phyloP scores from a whole-genome alignment of 106 monocot species.

The Amphibolis antarctica region DNA sequence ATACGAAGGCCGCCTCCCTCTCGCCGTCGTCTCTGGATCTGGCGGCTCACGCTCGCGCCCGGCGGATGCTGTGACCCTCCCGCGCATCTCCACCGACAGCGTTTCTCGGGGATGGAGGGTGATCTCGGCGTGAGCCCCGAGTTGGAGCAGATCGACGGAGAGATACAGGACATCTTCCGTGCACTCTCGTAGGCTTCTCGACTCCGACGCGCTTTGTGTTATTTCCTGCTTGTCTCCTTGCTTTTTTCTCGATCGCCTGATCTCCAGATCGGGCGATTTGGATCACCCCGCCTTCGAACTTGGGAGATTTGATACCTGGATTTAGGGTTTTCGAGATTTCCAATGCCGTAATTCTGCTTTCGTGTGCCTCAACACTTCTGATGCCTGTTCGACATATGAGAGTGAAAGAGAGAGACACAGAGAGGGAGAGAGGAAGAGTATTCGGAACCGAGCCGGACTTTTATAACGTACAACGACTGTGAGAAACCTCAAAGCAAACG shows the following conservation, averaged over 20 bases:
- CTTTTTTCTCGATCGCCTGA: background rate
- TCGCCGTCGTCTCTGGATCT: background rate
- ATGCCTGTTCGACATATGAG: too few relatives aligned
- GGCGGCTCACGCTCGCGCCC: background rate
- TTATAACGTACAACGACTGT: too few relatives aligned
- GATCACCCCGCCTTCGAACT: too few relatives aligned
- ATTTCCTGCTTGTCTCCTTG: background rate
- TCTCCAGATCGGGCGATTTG: too few relatives aligned
- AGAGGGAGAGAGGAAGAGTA: too few relatives aligned
- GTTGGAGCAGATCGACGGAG: slow-evolving; percentile 65
- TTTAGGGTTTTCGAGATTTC: too few relatives aligned
- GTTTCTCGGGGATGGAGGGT: slow-evolving; percentile 16
- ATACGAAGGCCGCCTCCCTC: background rate
- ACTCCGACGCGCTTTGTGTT: background rate
- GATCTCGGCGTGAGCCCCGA: slow-evolving; percentile 50
- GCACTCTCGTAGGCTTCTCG: slow-evolving; percentile 44
- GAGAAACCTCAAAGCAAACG: too few relatives aligned
- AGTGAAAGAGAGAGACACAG: too few relatives aligned
- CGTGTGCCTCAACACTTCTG: too few relatives aligned
- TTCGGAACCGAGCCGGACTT: too few relatives aligned
- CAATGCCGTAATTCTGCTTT: too few relatives aligned
- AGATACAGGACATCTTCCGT: slow-evolving; percentile 66
- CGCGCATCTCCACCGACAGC: background rate
- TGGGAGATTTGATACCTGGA: too few relatives aligned
- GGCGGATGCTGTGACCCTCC: background rate